Percentiles rank a stretch among this genome's conserved stretches.
Conservation (phyloP, 2,329 filamentous ascomycete species). For the Alternaria novae-zelandiae region DNA sequence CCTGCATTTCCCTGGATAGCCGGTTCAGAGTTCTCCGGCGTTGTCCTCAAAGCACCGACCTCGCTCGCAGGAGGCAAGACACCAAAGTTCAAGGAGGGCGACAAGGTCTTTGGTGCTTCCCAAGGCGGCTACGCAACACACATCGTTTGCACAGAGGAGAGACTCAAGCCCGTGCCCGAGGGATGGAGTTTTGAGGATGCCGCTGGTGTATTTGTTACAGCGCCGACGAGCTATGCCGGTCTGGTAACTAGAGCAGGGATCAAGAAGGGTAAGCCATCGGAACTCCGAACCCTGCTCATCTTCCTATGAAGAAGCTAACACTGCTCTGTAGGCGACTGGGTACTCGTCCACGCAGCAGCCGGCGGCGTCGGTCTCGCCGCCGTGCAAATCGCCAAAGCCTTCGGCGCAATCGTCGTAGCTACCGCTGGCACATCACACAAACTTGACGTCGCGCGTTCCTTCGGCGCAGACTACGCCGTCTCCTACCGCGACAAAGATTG, state of each 20-base stretch:
- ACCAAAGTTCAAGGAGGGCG: slow-evolving; percentile 75
- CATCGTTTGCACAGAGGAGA: slow-evolving; percentile 69
- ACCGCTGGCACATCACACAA: slow-evolving; percentile 85
- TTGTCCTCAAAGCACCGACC: slow-evolving; percentile 71
- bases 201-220: slow-evolving; percentile 89
- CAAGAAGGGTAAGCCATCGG: slow-evolving; percentile 57
- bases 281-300: not conserved
- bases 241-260: slow-evolving; percentile 79
- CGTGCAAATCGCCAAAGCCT: slow-evolving; percentile 91
- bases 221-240: slow-evolving; percentile 85
- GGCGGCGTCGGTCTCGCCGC: slow-evolving; percentile 91
- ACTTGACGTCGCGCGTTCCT: slow-evolving; percentile 76
- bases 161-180: slow-evolving; percentile 74
- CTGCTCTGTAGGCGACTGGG: slow-evolving; percentile 69
- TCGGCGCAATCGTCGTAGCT: slow-evolving; percentile 89
- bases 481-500: slow-evolving; percentile 73
- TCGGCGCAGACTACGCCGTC: slow-evolving; percentile 83
- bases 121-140: slow-evolving; percentile 88
- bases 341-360: slow-evolving; percentile 89
- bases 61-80: slow-evolving; percentile 49
- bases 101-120: slow-evolving; percentile 82
- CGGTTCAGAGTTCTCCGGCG: slow-evolving; percentile 85
- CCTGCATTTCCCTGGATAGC: slow-evolving; percentile 87
- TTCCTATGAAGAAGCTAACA: not conserved
- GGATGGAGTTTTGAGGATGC: slow-evolving; percentile 87